Evolutionary conservation across 768 basidiomycete species (phyloP).

Genomic region (Neoboletus subvelutipes): DNA sequence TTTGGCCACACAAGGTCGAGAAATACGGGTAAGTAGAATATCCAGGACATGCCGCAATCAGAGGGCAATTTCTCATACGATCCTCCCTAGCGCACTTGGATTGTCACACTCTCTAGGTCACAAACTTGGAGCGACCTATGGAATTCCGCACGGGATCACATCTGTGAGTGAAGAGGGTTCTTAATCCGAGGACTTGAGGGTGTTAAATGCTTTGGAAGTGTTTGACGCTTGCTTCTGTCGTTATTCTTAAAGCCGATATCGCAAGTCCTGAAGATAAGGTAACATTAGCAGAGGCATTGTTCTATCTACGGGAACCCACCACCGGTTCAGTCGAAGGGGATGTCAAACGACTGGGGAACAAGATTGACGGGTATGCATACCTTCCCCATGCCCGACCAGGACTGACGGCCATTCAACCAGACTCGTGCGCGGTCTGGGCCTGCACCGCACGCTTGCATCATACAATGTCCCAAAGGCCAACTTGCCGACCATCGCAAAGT

Average conservation of each 20-base stretch:
- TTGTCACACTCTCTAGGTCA: slow-evolving; percentile 77
- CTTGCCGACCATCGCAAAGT: slow-evolving; percentile 48
- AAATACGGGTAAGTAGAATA: slow-evolving; percentile 46
- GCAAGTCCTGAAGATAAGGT: slow-evolving; percentile 64
- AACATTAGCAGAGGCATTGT: slow-evolving; percentile 53
- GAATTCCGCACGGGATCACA: slow-evolving; percentile 80
- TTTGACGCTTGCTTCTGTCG: slow-evolving; percentile 65
- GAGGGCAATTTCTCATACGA: not conserved
- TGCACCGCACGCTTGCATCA: slow-evolving; percentile 55
- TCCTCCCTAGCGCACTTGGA: slow-evolving; percentile 53
- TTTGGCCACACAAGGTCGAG: slow-evolving; percentile 64
- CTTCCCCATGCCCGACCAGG: not conserved
- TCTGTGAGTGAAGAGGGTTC: slow-evolving; percentile 48
- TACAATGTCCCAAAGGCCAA: slow-evolving; percentile 65
- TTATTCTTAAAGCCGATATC: slow-evolving; percentile 55
- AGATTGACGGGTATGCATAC: slow-evolving; percentile 53
- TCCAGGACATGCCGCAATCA: not conserved
- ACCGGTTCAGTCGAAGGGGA: slow-evolving; percentile 68
- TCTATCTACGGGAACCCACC: slow-evolving; percentile 57
- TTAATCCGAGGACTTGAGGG: slow-evolving; percentile 6
- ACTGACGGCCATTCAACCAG: slow-evolving; percentile 35
- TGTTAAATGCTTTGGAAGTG: slow-evolving; percentile 43
- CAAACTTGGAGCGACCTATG: slow-evolving; percentile 67
- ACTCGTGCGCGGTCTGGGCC: slow-evolving; percentile 56
- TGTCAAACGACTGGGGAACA: slow-evolving; percentile 47